Conservation (phyloP, 2,329 filamentous ascomycete genomes). For the Cladosporium halotolerans region DNA sequence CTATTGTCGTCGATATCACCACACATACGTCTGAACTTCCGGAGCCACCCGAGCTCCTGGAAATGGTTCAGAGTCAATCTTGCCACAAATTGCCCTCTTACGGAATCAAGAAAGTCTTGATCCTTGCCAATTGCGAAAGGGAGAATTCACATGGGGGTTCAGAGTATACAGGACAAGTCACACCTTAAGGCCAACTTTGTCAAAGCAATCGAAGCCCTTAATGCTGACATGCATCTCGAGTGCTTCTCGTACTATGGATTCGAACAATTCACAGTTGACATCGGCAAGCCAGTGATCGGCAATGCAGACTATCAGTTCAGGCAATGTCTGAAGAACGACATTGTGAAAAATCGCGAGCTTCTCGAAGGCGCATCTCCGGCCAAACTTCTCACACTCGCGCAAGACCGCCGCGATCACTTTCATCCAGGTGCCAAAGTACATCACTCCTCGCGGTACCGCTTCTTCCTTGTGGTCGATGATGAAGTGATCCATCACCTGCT, state of each 20-base stretch:
- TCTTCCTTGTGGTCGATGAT: slow-evolving; percentile 1
- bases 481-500: background rate
- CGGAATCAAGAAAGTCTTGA: too few relatives aligned
- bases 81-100: too few relatives aligned
- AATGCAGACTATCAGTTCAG: too few relatives aligned
- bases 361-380: background rate
- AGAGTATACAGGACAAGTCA: background rate
- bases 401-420: slow-evolving; percentile 1
- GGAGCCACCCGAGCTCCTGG: background rate
- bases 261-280: background rate
- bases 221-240: background rate
- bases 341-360: too few relatives aligned
- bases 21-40: too few relatives aligned
- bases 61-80: background rate
- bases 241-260: background rate
- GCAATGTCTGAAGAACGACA: too few relatives aligned
- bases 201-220: background rate
- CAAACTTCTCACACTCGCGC: background rate
- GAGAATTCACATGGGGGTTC: background rate
- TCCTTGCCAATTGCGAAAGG: background rate
- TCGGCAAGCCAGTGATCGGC: too few relatives aligned
- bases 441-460: background rate
- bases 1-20: too few relatives aligned
- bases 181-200: too few relatives aligned
- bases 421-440: background rate